Evolutionary conservation across 1,284 basidiomycete species (phyloP).

Genomic region (Chondrostereum purpureum): DNA sequence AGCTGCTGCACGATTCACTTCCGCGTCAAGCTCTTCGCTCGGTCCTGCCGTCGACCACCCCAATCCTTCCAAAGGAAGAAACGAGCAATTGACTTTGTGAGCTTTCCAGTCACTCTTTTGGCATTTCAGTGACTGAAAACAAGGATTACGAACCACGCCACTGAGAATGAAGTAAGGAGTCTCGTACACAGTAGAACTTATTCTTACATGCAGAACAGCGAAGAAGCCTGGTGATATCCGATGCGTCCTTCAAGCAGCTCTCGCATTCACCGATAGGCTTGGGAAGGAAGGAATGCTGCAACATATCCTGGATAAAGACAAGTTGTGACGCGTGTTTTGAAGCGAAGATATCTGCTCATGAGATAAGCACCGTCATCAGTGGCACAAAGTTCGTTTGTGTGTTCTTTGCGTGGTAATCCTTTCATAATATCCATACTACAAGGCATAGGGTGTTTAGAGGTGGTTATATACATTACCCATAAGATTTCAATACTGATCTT

Average conservation of each 20-base stretch:
- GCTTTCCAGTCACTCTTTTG: not conserved
- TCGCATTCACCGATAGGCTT: too few relatives aligned
- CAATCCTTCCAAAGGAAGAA: not conserved
- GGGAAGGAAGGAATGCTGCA: too few relatives aligned
- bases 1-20: not conserved
- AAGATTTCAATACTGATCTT: too few relatives aligned
- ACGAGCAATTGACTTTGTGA: not conserved
- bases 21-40: not conserved
- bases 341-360: too few relatives aligned
- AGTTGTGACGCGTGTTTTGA: too few relatives aligned
- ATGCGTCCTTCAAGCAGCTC: not conserved
- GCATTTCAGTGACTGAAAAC: not conserved
- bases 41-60: not conserved
- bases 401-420: too few relatives aligned
- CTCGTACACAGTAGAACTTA: not conserved
- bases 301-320: too few relatives aligned
- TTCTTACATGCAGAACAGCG: not conserved
- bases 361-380: too few relatives aligned
- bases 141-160: not conserved
- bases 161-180: not conserved
- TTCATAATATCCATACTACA: too few relatives aligned
- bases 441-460: too few relatives aligned
- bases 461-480: too few relatives aligned
- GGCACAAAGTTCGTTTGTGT: too few relatives aligned
- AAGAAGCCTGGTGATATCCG: not conserved